These are phyloP conservation scores for Coemansia sp. DNA, from an alignment of 192 early-diverging fungal genomes.

Conservation along the genomic window DNA sequence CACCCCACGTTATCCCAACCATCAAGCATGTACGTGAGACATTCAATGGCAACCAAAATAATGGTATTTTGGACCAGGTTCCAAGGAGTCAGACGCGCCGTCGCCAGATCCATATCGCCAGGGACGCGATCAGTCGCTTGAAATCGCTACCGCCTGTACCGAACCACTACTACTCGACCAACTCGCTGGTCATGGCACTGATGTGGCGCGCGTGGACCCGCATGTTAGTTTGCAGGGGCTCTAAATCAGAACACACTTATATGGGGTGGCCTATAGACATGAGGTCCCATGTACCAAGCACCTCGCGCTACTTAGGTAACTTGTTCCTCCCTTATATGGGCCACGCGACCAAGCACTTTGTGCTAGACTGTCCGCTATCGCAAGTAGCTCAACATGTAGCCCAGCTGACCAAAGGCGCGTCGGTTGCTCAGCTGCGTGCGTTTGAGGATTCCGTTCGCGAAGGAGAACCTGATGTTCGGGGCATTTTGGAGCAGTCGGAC, in stretches of 20 bases:
- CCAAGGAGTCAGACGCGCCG: neutral
- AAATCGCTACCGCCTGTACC: neutral
- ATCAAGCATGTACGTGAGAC: neutral
- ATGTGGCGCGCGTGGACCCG: conserved; percentile 40
- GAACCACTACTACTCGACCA: conserved; percentile 8
- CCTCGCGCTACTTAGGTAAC: conserved; percentile 20
- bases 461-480: conserved; percentile 10
- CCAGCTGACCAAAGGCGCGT: neutral
- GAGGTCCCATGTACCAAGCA: neutral
- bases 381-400: conserved; percentile 8
- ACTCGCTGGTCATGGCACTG: conserved; percentile 23
- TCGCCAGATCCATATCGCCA: conserved; percentile 7
- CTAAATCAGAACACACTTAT: conserved; percentile 8
- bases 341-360: conserved; percentile 7
- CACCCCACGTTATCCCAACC: neutral
- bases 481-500: conserved; percentile 8
- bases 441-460: neutral
- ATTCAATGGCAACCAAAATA: neutral
- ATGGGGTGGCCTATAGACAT: conserved; percentile 29
- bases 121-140: neutral
- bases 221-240: conserved; percentile 8
- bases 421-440: neutral
- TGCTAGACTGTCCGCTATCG: conserved; percentile 4
- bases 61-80: too few species aligned
- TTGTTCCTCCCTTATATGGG: conserved; percentile 14